Conservation (phyloP, 352 stramenopile genomes). For the Globisporangium acanthophoron region DNA sequence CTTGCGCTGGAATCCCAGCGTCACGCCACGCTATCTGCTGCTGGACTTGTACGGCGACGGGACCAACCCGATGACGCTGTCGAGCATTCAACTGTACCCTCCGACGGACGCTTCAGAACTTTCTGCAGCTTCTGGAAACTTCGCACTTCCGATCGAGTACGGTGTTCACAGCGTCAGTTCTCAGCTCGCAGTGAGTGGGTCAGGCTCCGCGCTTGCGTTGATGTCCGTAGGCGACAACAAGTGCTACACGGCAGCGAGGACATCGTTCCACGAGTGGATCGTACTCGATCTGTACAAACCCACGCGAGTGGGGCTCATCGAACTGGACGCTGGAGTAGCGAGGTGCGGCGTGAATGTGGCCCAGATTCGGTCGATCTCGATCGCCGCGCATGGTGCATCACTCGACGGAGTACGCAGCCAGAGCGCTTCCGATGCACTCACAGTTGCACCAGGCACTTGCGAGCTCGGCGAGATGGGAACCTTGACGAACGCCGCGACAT, state of each 20-base stretch:
- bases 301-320: constrained; percentile 42
- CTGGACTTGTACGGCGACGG: constrained; percentile 43
- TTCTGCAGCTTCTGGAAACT: constrained; percentile 7
- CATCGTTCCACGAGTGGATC: constrained; percentile 64
- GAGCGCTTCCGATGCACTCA: constrained; percentile 10
- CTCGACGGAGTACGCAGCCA: constrained; percentile 27
- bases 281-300: constrained; percentile 43
- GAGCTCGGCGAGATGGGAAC: constrained; percentile 19
- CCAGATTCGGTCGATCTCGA: constrained; percentile 28
- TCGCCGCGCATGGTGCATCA: constrained; percentile 33
- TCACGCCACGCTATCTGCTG: constrained; percentile 37
- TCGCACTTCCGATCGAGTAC: constrained; percentile 37
- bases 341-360: constrained; percentile 32
- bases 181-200: constrained; percentile 24
- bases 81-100: constrained; percentile 42
- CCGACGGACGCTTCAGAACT: constrained; percentile 22
- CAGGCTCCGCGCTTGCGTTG: constrained; percentile 32
- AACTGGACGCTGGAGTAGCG: constrained; percentile 34
- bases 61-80: constrained; percentile 27
- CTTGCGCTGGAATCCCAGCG: constrained; percentile 48
- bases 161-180: constrained; percentile 65
- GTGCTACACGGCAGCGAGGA: constrained; percentile 38
- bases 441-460: constrained; percentile 12
- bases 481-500: background rate
- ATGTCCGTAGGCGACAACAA: constrained; percentile 13